phyloP scores from a whole-genome alignment of 805 yeast species.

The Saccharomyces kudriavzevii region DNA sequence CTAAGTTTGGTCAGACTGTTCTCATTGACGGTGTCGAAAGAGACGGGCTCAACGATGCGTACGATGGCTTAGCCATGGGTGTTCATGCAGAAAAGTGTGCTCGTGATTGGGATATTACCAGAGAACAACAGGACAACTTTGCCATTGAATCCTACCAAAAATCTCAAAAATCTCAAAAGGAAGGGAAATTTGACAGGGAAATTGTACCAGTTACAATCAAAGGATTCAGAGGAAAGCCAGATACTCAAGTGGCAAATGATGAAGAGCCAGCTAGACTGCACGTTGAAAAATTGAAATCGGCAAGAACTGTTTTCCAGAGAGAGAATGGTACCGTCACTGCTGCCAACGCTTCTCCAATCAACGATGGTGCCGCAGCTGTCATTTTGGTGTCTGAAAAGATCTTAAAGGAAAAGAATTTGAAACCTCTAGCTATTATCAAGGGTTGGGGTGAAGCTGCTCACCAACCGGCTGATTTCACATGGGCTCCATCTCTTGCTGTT shows the following conservation, averaged over 20 bases:
- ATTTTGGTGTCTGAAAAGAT: constrained; percentile 78
- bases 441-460: constrained; percentile 99
- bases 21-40: constrained; percentile 83
- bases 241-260: constrained; percentile 59
- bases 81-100: constrained; percentile 97
- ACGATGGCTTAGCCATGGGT: constrained; percentile 87
- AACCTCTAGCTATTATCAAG: constrained; percentile 78
- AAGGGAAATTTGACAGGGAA: constrained; percentile 76
- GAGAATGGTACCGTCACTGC: constrained; percentile 96
- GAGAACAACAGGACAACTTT: constrained; percentile 84
- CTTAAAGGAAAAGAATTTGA: constrained; percentile 76
- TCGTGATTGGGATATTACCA: constrained; percentile 60
- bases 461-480: constrained; percentile 89
- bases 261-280: constrained; percentile 78
- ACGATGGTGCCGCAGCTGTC: constrained; percentile 97
- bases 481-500: constrained; percentile 90
- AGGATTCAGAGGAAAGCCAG: constrained; percentile 89
- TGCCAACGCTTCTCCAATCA: constrained; percentile 91
- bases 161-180: constrained; percentile 72
- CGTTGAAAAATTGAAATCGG: constrained; percentile 65
- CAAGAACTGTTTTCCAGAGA: constrained; percentile 90
- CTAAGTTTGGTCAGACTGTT: constrained; percentile 76
- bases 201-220: constrained; percentile 82
- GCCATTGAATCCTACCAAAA: constrained; percentile 80
- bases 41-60: constrained; percentile 92